Evolutionary conservation across 2,329 filamentous ascomycete genomes (phyloP).

Genomic region (Monilinia fructigena): DNA sequence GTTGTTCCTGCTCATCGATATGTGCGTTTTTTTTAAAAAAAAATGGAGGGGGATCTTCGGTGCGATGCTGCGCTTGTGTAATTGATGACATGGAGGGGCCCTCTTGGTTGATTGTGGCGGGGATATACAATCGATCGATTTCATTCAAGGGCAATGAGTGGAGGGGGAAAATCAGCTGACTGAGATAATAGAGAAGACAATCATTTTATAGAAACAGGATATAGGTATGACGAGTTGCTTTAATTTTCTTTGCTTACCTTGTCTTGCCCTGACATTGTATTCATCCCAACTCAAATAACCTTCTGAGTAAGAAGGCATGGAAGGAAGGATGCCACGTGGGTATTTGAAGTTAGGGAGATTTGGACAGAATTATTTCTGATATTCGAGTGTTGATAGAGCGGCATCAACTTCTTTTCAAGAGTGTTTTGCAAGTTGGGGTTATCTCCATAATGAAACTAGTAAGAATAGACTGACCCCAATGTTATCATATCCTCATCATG

Average conservation of each 20-base stretch:
- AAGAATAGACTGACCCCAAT: conserved; percentile 17
- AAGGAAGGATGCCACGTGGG: neutral
- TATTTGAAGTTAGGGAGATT: conserved; percentile 14
- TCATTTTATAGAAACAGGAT: conserved; percentile 42
- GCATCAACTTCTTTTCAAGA: conserved; percentile 34
- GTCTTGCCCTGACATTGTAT: conserved; percentile 12
- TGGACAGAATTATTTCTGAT: conserved; percentile 25
- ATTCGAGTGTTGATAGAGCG: conserved; percentile 24
- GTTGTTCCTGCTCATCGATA: neutral
- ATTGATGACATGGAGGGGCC: conserved; percentile 19
- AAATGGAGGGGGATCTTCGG: neutral
- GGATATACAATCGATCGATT: neutral
- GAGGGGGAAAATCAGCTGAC: conserved; percentile 6
- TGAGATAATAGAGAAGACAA: conserved; percentile 38
- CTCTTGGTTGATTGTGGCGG: neutral
- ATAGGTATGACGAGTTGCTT: conserved; percentile 29
- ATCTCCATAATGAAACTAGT: conserved; percentile 44
- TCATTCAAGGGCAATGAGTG: conserved; percentile 5
- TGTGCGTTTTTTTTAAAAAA: neutral
- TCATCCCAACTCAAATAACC: conserved; percentile 12
- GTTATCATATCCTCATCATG: neutral
- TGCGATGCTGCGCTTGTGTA: conserved; percentile 10
- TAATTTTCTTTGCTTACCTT: neutral
- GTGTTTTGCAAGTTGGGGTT: conserved; percentile 39
- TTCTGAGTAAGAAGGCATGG: conserved; percentile 18